phyloP scores from a whole-genome alignment of 2,329 filamentous ascomycete genomes.

The Claviceps cyperi region DNA sequence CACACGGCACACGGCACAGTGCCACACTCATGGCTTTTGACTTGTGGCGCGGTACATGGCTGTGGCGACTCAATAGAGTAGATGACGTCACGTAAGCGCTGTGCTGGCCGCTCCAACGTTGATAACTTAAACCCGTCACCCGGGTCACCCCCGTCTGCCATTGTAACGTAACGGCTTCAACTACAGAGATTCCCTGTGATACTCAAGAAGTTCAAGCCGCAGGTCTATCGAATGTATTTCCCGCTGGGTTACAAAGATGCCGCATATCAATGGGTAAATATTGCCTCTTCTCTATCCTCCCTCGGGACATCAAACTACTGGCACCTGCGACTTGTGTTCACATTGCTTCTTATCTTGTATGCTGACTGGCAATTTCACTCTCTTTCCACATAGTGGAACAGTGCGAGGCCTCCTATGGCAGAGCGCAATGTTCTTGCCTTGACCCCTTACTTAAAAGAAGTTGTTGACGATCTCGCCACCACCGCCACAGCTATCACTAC shows the following conservation, averaged over 20 bases:
- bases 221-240: constrained; percentile 40
- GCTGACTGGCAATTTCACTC: neutral
- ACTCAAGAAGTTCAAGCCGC: constrained; percentile 12
- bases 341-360: neutral
- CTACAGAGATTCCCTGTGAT: too few species aligned
- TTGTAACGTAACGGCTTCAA: too few species aligned
- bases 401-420: constrained; percentile 64
- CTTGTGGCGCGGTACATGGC: too few species aligned
- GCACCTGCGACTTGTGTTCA: neutral
- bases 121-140: neutral
- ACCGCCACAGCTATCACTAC: constrained; percentile 16
- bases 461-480: constrained; percentile 49
- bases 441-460: constrained; percentile 68
- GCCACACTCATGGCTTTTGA: too few species aligned
- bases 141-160: neutral
- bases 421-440: constrained; percentile 80
- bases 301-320: neutral
- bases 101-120: too few species aligned
- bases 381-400: constrained; percentile 53
- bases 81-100: too few species aligned
- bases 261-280: constrained; percentile 71
- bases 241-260: constrained; percentile 86
- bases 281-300: too few species aligned
- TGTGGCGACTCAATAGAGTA: too few species aligned
- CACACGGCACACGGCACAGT: too few species aligned